Evolutionary conservation across 805 yeast genomes (phyloP), one percentile per base, ranked within the genome.

Genomic region (Ogataea paraovalis): DNA sequence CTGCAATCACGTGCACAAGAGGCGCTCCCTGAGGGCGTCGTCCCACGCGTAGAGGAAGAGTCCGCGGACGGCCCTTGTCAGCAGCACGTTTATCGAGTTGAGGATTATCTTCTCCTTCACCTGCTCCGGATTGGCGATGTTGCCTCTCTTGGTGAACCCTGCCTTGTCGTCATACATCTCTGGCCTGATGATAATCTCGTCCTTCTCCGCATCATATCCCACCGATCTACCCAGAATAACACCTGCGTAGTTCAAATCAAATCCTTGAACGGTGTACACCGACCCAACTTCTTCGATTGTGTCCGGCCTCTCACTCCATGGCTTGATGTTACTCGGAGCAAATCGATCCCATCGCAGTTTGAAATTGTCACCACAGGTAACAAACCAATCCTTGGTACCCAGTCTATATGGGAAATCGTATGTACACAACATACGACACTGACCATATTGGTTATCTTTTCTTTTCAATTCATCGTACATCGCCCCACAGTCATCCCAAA

Each of bases 241-340:
- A 39, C 73, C 78, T 2, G 76, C 75, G 52, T 70, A 74, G 51
- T 73, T 73, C 46, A 74, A 53, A 55, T 74, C 78, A 52, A 73
- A 74, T 1, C 78, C 78, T 56, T 73, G 78, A 19, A 74, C 61
- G 0, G 78, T 73, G 45, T 74, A 74, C 3, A 73, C 78, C 19
- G 75, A 70, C 0, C 78, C 78, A 37, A 73, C 76, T 54, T 73
- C 77, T 27, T 72, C 73, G 38, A 73, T 70, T 1, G 75, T 71
- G 40, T 73, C 76, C 0, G 61, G 59, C 34, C 77, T 54, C 52
- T 73, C 78, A 45, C 74, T 68, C 78, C 78, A 74, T 14, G 78
- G 78, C 2, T 61, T 55, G 3, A 61, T 55, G 8, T 65, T 65
- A 14, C 66, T 60, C 5, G 78, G 78, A 1, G 68, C 52, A 48